Percentiles rank a stretch among this genome's conserved stretches.
These are phyloP conservation scores for Brassica juncea DNA, from an alignment of 345 rosid species.

Conservation along the genomic window DNA sequence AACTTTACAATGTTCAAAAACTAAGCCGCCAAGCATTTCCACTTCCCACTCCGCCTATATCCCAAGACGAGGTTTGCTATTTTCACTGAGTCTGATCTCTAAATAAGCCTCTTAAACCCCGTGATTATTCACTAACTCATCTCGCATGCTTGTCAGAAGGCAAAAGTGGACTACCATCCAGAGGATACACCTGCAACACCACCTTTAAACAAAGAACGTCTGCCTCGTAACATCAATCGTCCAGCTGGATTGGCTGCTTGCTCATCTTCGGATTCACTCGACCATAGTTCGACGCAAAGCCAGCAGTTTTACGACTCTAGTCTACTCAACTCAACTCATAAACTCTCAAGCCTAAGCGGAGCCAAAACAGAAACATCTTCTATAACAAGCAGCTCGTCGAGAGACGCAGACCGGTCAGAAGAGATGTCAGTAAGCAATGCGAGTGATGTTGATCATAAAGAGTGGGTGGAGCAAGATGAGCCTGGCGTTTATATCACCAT, in stretches of 20 bases:
- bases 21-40: conserved; percentile 90
- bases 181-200: conserved; percentile 88
- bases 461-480: conserved; percentile 97
- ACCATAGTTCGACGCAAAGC: conserved; percentile 62
- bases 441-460: conserved; percentile 71
- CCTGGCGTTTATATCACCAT: conserved; percentile 96
- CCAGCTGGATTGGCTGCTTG: conserved; percentile 62
- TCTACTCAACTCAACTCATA: conserved; percentile 78
- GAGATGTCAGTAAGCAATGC: conserved; percentile 86
- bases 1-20: conserved; percentile 95
- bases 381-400: conserved; percentile 59
- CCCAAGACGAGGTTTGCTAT: conserved; percentile 83
- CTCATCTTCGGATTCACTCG: conserved; percentile 82
- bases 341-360: conserved; percentile 86
- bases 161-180: conserved; percentile 68
- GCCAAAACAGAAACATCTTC: conserved; percentile 91
- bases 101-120: not conserved
- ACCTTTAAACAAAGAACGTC: conserved; percentile 66
- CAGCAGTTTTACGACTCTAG: conserved; percentile 64
- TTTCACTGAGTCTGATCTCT: not conserved
- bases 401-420: conserved; percentile 86
- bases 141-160: conserved; percentile 44
- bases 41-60: conserved; percentile 83
- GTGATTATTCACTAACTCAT: not conserved
- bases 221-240: conserved; percentile 76